Evolutionary conservation across 441 rosid species (phyloP).

Genomic region (Bocquillonia castaneifolia): DNA sequence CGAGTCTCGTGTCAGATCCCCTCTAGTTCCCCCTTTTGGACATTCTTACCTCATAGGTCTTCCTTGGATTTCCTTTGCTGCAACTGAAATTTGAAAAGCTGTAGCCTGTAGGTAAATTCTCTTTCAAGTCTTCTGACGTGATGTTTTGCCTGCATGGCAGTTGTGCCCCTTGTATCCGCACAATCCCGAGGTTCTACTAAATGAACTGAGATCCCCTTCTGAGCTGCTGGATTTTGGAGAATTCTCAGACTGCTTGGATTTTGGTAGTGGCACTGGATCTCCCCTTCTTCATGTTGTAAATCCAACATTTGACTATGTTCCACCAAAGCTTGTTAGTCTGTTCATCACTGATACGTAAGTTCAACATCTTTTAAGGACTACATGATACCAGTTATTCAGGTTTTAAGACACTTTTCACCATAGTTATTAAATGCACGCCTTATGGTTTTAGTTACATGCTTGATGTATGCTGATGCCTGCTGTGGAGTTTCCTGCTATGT

Average conservation of each 20-base stretch:
- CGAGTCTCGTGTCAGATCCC: background rate
- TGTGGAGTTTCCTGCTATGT: background rate
- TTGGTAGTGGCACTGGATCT: slow-evolving; percentile 54
- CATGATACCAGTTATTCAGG: background rate
- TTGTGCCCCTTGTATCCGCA: slow-evolving; percentile 94
- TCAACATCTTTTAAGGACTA: slow-evolving; percentile 12
- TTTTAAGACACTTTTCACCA: slow-evolving; percentile 2
- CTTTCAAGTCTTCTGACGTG: background rate
- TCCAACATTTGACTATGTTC: slow-evolving; percentile 92
- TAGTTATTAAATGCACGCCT: no score
- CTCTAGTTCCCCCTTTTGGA: background rate
- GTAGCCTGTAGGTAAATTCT: background rate
- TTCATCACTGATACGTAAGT: slow-evolving; percentile 97
- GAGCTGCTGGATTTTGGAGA: slow-evolving; percentile 95
- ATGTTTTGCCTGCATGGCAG: slow-evolving; percentile 37
- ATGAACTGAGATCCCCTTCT: slow-evolving; percentile 94
- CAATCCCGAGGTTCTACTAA: slow-evolving; percentile 86
- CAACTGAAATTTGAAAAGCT: background rate
- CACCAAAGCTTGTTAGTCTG: slow-evolving; percentile 94
- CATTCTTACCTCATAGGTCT: background rate
- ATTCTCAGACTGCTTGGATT: slow-evolving; percentile 93
- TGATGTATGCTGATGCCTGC: background rate
- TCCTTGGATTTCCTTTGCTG: background rate
- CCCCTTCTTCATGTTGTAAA: slow-evolving; percentile 89
- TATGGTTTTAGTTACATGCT: background rate